A percentile compares a stretch with the other conserved stretches of the same genome.
These are phyloP conservation scores for Beauveria scarabaeidicola DNA, from an alignment of 2,329 filamentous ascomycete species.

Conservation along the genomic window DNA sequence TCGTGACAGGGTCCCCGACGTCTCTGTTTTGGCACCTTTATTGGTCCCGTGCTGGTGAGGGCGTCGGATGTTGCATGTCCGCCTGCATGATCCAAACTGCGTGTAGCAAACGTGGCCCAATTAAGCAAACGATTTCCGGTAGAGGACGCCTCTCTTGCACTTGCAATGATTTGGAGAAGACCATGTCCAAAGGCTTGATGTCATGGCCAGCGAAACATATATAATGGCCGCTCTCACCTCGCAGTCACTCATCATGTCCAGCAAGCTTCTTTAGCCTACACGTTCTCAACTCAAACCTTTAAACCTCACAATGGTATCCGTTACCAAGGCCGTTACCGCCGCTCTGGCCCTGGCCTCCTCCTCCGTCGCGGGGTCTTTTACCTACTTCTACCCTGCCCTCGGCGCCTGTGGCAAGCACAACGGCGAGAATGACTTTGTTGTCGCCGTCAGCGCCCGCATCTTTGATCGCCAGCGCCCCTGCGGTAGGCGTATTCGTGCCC, in stretches of 20 bases:
- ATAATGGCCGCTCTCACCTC: not conserved
- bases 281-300: not conserved
- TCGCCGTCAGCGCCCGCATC: slow-evolving; percentile 56
- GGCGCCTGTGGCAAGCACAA: slow-evolving; percentile 61
- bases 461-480: slow-evolving; percentile 57
- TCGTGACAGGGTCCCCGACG: not conserved
- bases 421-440: slow-evolving; percentile 47
- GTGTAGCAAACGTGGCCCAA: not conserved
- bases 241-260: not conserved
- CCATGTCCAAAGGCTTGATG: not conserved
- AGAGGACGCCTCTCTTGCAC: not conserved
- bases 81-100: not conserved
- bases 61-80: not conserved
- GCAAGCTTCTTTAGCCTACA: not conserved
- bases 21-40: not conserved
- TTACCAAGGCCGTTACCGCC: slow-evolving; percentile 13
- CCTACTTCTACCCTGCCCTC: slow-evolving; percentile 55
- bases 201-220: not conserved
- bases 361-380: slow-evolving; percentile 8
- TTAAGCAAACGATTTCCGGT: not conserved
- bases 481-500: slow-evolving; percentile 55
- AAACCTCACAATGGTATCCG: slow-evolving; percentile 17
- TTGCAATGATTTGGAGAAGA: not conserved
- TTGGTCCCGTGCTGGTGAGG: not conserved
- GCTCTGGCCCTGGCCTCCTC: slow-evolving; percentile 12